phyloP scores from a whole-genome alignment of 306 rosid species.

The Delonix regia region DNA sequence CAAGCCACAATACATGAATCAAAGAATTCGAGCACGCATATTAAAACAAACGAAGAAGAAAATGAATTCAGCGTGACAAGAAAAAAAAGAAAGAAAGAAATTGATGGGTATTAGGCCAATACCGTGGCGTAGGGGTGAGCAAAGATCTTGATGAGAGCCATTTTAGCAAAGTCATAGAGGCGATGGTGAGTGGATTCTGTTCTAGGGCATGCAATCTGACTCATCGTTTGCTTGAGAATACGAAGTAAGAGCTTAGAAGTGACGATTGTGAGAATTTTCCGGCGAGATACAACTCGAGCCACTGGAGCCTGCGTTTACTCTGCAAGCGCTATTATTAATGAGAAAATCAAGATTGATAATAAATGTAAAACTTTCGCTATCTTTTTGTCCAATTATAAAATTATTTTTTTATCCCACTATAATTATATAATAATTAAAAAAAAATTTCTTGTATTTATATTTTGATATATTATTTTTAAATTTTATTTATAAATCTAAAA shows the following conservation, averaged over 20 bases:
- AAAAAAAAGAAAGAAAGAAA: no score
- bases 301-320: background rate
- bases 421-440: no score
- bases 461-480: no score
- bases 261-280: background rate
- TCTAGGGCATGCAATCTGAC: conserved; percentile 53
- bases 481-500: no score
- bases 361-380: no score
- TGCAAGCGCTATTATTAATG: no score
- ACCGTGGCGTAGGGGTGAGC: conserved; percentile 87
- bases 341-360: no score
- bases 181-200: conserved; percentile 73
- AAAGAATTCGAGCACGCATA: background rate
- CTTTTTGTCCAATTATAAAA: no score
- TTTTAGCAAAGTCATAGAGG: conserved; percentile 77
- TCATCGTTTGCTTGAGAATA: conserved; percentile 38
- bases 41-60: background rate
- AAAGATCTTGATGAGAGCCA: conserved; percentile 79
- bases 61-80: background rate
- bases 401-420: no score
- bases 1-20: conserved; percentile 2
- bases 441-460: no score
- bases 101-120: background rate
- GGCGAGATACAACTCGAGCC: background rate
- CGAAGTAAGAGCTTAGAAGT: background rate